Percentiles rank a stretch among this genome's conserved stretches.
phyloP scores from a whole-genome alignment of 257 asterid species.

The Nicotiana knightiana region DNA sequence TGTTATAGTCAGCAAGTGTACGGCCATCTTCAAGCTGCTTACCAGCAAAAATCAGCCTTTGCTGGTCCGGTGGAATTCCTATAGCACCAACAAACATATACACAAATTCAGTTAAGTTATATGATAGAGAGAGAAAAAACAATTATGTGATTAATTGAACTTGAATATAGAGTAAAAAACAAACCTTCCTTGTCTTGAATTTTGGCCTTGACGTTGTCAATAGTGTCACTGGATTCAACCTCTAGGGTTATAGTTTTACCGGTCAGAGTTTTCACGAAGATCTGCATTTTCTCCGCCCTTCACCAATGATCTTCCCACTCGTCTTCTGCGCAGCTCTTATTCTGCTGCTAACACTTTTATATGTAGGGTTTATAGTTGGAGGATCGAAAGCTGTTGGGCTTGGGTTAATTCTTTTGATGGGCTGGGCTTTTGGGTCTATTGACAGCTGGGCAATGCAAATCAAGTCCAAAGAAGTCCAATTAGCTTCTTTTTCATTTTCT shows the following conservation, averaged over 20 bases:
- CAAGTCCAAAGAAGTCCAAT: not conserved
- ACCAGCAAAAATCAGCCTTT: conserved; percentile 35
- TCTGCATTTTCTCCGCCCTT: conserved; percentile 22
- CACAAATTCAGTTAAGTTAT: not conserved
- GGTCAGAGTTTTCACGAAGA: conserved; percentile 33
- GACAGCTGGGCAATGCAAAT: not conserved
- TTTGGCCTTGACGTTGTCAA: conserved; percentile 33
- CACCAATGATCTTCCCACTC: not conserved
- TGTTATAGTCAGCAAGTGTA: conserved; percentile 35
- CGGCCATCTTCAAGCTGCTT: conserved; percentile 41
- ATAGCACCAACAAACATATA: not conserved
- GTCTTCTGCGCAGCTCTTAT: not conserved
- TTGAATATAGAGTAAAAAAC: not conserved
- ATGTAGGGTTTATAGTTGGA: not conserved
- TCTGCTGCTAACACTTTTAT: not conserved
- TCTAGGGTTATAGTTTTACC: conserved; percentile 34
- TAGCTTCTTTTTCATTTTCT: not conserved
- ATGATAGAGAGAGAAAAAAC: not conserved
- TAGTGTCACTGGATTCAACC: conserved; percentile 32
- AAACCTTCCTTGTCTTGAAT: conserved; percentile 32
- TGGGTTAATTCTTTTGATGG: not conserved
- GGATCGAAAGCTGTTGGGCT: not conserved
- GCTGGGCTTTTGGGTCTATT: not conserved
- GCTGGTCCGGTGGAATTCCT: conserved; percentile 42
- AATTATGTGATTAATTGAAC: not conserved